These are phyloP conservation scores for Phlyctochytrium planicorne DNA, from an alignment of 192 early-diverging fungal genomes.

Conservation along the genomic window DNA sequence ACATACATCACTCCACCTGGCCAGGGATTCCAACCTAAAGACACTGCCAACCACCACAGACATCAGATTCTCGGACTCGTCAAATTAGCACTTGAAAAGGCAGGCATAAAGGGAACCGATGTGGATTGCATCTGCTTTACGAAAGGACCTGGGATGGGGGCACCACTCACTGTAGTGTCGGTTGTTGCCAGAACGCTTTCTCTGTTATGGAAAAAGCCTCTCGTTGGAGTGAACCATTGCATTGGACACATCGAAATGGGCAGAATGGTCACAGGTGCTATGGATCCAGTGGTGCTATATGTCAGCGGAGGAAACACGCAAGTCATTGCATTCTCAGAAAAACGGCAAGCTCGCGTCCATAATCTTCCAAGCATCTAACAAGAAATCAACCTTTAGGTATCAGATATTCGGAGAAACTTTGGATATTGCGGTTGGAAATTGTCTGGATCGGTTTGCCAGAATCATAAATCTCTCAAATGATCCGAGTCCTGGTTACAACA, in stretches of 20 bases:
- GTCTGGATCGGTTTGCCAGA: conserved; percentile 95
- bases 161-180: conserved; percentile 88
- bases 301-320: conserved; percentile 99
- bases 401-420: conserved; percentile 98
- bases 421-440: conserved; percentile 98
- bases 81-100: conserved; percentile 73
- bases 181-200: conserved; percentile 90
- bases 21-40: conserved; percentile 90
- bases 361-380: conserved; percentile 1
- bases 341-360: conserved; percentile 48
- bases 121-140: conserved; percentile 95
- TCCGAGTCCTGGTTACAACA: conserved; percentile 96
- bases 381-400: conserved; percentile 47
- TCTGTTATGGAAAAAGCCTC: conserved; percentile 86
- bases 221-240: conserved; percentile 97
- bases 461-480: conserved; percentile 92
- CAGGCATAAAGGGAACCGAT: conserved; percentile 69
- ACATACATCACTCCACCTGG: conserved; percentile 98
- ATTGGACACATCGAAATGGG: conserved; percentile 99
- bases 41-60: conserved; percentile 93
- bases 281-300: conserved; percentile 94
- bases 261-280: conserved; percentile 88
- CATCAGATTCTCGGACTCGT: conserved; percentile 70
- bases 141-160: conserved; percentile 98
- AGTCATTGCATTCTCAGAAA: conserved; percentile 95